These are phyloP conservation scores for Balansia obtecta DNA, from an alignment of 2,329 filamentous ascomycete species.

Conservation along the genomic window DNA sequence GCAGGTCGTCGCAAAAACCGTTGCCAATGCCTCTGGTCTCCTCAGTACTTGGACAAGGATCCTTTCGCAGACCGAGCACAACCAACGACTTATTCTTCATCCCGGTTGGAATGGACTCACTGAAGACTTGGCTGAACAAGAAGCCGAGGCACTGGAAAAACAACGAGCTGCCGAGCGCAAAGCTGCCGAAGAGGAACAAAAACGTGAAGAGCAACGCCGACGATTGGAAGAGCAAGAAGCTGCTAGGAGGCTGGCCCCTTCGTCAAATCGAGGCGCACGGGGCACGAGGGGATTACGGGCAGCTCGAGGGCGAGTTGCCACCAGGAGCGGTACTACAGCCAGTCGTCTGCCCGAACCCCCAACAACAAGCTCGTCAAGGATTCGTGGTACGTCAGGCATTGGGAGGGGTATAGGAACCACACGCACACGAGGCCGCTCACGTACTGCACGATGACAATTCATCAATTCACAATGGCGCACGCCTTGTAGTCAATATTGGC, in stretches of 20 bases:
- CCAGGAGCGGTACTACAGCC: slow-evolving; percentile 15
- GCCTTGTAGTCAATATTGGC: not conserved
- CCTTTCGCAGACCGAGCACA: slow-evolving; percentile 93
- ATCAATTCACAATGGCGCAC: not conserved
- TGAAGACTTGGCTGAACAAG: slow-evolving; percentile 74
- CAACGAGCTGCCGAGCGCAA: slow-evolving; percentile 68
- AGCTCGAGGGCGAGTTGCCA: slow-evolving; percentile 15
- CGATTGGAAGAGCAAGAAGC: slow-evolving; percentile 50
- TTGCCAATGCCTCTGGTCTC: slow-evolving; percentile 75
- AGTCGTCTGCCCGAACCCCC: slow-evolving; percentile 17
- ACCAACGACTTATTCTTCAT: slow-evolving; percentile 81
- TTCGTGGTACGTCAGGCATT: slow-evolving; percentile 22
- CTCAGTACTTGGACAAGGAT: slow-evolving; percentile 95
- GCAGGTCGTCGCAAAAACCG: slow-evolving; percentile 70
- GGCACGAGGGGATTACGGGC: slow-evolving; percentile 18
- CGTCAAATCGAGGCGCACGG: slow-evolving; percentile 18
- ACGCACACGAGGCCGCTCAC: slow-evolving; percentile 20
- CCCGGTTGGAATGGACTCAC: slow-evolving; percentile 81
- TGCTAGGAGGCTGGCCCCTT: slow-evolving; percentile 17
- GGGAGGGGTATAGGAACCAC: slow-evolving; percentile 21
- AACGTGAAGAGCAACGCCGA: slow-evolving; percentile 56
- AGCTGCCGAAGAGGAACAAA: slow-evolving; percentile 65
- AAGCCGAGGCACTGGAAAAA: slow-evolving; percentile 62
- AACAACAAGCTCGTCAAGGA: slow-evolving; percentile 15
- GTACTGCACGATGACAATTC: slow-evolving; percentile 16